A percentile compares a stretch with the other conserved stretches of the same genome.
Conservation (phyloP, 176 grass and related monocot genomes). For the Neostapfia colusana region DNA sequence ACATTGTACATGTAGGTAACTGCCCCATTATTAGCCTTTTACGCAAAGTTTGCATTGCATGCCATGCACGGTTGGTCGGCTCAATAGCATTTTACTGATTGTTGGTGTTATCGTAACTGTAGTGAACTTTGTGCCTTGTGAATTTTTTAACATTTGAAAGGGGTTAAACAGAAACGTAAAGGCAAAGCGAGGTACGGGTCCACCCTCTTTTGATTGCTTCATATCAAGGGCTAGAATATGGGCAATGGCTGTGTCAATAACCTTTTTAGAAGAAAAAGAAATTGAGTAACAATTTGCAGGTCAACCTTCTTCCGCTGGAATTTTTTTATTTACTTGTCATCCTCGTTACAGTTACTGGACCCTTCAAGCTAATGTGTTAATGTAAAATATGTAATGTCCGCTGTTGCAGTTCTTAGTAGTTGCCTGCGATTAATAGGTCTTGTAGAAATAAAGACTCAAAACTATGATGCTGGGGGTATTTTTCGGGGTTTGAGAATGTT, state of each 20-base stretch:
- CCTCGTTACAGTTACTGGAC: neutral
- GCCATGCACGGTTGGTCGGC: neutral
- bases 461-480: neutral
- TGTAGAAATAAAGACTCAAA: neutral
- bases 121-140: neutral
- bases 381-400: neutral
- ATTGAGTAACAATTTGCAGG: neutral
- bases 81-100: neutral
- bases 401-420: constrained; percentile 1
- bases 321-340: neutral
- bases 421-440: neutral
- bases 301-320: neutral
- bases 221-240: neutral
- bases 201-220: neutral
- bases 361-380: neutral
- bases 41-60: neutral
- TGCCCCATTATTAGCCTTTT: neutral
- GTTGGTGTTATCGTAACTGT: neutral
- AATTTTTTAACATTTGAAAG: neutral
- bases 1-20: too few relatives aligned
- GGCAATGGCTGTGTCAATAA: neutral
- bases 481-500: neutral
- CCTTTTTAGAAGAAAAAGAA: neutral
- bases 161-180: neutral
- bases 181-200: neutral